Evolutionary conservation across 257 asterid genomes (phyloP).

Genomic region (Forsythia viridissima): DNA sequence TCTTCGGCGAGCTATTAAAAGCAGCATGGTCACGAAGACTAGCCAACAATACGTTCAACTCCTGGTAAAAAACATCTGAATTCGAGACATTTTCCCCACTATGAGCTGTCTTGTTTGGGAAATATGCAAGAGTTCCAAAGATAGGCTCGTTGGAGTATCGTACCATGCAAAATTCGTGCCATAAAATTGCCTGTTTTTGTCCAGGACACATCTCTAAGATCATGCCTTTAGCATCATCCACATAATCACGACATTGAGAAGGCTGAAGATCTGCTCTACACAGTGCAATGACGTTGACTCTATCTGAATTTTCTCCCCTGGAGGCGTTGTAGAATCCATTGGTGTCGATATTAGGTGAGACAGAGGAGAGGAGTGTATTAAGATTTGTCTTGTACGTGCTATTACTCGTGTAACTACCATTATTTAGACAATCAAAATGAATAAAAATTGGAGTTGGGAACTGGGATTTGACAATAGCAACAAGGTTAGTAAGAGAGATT

Average conservation of each 20-base stretch:
- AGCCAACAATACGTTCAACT: background rate
- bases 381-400: too few species aligned
- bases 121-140: background rate
- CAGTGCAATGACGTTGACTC: background rate
- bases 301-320: background rate
- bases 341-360: background rate
- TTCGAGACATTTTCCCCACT: too few species aligned
- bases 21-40: background rate
- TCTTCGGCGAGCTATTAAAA: background rate
- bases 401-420: too few species aligned
- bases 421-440: too few species aligned
- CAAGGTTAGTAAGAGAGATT: too few species aligned
- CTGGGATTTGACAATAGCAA: too few species aligned
- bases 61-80: background rate
- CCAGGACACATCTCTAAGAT: background rate
- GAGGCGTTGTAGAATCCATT: conserved; percentile 14
- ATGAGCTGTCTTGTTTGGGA: too few species aligned
- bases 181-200: background rate
- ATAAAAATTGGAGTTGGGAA: too few species aligned
- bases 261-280: background rate
- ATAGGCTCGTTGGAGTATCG: conserved; percentile 1
- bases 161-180: background rate
- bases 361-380: background rate
- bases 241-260: background rate
- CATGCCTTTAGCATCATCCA: background rate